Percentiles rank a stretch among this genome's conserved stretches.
Conservation (phyloP, 345 rosid species). For the Rubroshorea leprosula region DNA sequence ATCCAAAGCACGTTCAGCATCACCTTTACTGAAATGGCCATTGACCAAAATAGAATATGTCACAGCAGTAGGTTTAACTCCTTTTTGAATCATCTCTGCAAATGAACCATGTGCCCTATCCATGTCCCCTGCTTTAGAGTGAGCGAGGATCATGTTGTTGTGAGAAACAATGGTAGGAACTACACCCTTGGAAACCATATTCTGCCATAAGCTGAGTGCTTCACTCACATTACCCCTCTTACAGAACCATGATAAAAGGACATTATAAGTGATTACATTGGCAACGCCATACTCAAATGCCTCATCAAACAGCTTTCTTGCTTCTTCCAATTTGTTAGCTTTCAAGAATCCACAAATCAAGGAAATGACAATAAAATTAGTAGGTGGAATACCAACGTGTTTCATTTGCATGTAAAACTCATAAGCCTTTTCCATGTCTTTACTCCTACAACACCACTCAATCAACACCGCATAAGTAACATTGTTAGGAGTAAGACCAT, state of each 20-base stretch:
- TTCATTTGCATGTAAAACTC: slow-evolving; percentile 64
- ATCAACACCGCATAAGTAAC: slow-evolving; percentile 62
- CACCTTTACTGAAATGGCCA: slow-evolving; percentile 55
- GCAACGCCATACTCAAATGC: slow-evolving; percentile 48
- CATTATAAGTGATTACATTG: slow-evolving; percentile 48
- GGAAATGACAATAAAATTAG: slow-evolving; percentile 41
- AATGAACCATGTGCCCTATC: slow-evolving; percentile 39
- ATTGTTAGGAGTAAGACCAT: slow-evolving; percentile 54
- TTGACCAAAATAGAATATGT: slow-evolving; percentile 59
- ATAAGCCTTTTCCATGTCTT: slow-evolving; percentile 46
- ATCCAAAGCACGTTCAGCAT: slow-evolving; percentile 37
- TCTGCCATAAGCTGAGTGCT: slow-evolving; percentile 45
- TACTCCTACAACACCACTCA: slow-evolving; percentile 53
- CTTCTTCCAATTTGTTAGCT: slow-evolving; percentile 34
- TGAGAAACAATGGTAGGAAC: slow-evolving; percentile 46
- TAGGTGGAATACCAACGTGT: slow-evolving; percentile 37
- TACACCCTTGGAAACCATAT: slow-evolving; percentile 48
- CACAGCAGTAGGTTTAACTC: slow-evolving; percentile 49
- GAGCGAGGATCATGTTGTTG: slow-evolving; percentile 55
- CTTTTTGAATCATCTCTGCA: slow-evolving; percentile 41
- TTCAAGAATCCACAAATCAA: slow-evolving; percentile 53
- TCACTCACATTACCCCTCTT: slow-evolving; percentile 47
- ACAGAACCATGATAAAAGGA: slow-evolving; percentile 45
- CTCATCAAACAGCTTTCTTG: slow-evolving; percentile 46
- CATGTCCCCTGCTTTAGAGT: slow-evolving; percentile 41